These are phyloP conservation scores for Cyberlindnera americana DNA, from an alignment of 805 yeast species.

Conservation along the genomic window DNA sequence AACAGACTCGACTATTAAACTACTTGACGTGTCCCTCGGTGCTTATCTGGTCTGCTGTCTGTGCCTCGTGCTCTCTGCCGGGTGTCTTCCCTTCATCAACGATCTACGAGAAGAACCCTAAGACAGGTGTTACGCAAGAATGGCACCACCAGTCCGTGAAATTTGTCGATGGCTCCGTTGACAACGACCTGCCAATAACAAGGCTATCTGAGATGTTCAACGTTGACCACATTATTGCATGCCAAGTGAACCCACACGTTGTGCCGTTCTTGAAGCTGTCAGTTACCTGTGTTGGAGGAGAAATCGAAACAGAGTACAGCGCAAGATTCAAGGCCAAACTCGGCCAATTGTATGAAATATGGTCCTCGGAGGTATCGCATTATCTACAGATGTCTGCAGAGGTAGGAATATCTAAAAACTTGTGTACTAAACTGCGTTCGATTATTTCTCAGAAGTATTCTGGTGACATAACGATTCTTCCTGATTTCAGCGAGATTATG, in stretches of 20 bases:
- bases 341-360: slow-evolving; percentile 52
- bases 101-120: slow-evolving; percentile 75
- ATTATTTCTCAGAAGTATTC: slow-evolving; percentile 82
- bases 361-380: slow-evolving; percentile 73
- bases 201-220: slow-evolving; percentile 94
- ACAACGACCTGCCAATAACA: slow-evolving; percentile 87
- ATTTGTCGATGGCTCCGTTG: slow-evolving; percentile 95
- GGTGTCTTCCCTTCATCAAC: slow-evolving; percentile 85
- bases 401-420: slow-evolving; percentile 69
- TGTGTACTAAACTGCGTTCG: slow-evolving; percentile 69
- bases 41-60: slow-evolving; percentile 81
- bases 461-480: slow-evolving; percentile 92
- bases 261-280: slow-evolving; percentile 77
- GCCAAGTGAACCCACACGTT: slow-evolving; percentile 96
- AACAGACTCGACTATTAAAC: slow-evolving; percentile 81
- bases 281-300: slow-evolving; percentile 66
- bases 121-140: slow-evolving; percentile 67
- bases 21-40: slow-evolving; percentile 81
- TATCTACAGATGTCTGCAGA: slow-evolving; percentile 69
- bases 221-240: slow-evolving; percentile 95
- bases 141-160: slow-evolving; percentile 79
- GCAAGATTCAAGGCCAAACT: slow-evolving; percentile 50
- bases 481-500: slow-evolving; percentile 53
- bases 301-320: slow-evolving; percentile 56
- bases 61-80: slow-evolving; percentile 94